These are phyloP conservation scores for Sugiyamaella sp. DNA, from an alignment of 1,139 yeast genomes.

Conservation along the genomic window DNA sequence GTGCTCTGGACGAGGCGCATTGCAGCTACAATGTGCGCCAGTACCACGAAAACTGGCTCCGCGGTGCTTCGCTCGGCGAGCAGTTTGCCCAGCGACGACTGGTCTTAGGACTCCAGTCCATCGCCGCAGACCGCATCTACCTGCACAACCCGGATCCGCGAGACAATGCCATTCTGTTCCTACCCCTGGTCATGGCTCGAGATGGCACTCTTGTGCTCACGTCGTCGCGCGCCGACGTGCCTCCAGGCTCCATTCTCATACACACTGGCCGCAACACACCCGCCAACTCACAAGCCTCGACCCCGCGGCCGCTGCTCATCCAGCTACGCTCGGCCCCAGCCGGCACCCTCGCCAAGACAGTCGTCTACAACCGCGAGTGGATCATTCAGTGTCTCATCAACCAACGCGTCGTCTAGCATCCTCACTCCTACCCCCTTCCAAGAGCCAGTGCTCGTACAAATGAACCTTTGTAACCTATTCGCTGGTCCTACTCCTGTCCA, in stretches of 20 bases:
- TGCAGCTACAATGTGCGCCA: conserved; percentile 30
- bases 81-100: conserved; percentile 35
- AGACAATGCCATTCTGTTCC: conserved; percentile 10
- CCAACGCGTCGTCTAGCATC: conserved; percentile 34
- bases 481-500: too few relatives aligned
- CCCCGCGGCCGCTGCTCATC: conserved; percentile 4
- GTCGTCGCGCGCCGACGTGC: conserved; percentile 16
- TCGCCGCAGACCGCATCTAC: conserved; percentile 10
- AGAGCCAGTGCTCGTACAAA: too few relatives aligned
- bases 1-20: conserved; percentile 37
- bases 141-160: conserved; percentile 6
- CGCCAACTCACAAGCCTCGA: neutral
- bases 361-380: conserved; percentile 38
- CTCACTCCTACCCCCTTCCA: neutral
- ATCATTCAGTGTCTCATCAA: conserved; percentile 41
- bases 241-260: conserved; percentile 16
- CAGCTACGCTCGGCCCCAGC: conserved; percentile 7
- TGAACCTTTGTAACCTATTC: too few relatives aligned
- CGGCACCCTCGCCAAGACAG: conserved; percentile 25
- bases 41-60: conserved; percentile 33
- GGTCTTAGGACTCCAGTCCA: conserved; percentile 25
- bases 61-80: conserved; percentile 27
- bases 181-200: conserved; percentile 6
- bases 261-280: conserved; percentile 3
- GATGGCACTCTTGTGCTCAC: conserved; percentile 5